A percentile compares a stretch with the other conserved stretches of the same genome.
Evolutionary conservation across 2,329 filamentous ascomycete species (phyloP).

Genomic region (Fusarium humuli): DNA sequence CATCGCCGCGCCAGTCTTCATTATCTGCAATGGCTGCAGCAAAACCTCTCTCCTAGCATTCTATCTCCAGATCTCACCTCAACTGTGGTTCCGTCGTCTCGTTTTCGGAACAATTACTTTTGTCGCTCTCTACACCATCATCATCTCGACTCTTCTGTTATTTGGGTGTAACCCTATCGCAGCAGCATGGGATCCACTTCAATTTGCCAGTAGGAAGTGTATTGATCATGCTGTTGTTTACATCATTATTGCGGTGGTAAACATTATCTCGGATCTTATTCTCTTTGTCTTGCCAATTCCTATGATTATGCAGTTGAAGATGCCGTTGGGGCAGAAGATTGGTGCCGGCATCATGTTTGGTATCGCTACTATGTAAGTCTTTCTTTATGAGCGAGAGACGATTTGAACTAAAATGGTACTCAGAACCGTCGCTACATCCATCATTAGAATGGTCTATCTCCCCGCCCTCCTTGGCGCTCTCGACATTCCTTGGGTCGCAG

Average conservation of each 20-base stretch:
- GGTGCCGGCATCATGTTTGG: conserved; percentile 57
- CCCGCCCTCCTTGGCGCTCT: conserved; percentile 34
- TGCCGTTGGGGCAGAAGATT: conserved; percentile 60
- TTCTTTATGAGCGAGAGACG: rapidly evolving
- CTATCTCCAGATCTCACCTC: conserved; percentile 51
- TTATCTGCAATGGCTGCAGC: conserved; percentile 50
- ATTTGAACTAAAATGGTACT: background rate
- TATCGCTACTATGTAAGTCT: conserved; percentile 50
- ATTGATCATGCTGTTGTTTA: conserved; percentile 59
- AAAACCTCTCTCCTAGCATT: conserved; percentile 53
- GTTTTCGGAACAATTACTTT: conserved; percentile 46
- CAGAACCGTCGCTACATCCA: conserved; percentile 50
- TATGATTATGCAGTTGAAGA: conserved; percentile 56
- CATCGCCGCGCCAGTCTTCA: conserved; percentile 48
- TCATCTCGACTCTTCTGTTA: conserved; percentile 34
- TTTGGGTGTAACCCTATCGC: conserved; percentile 39
- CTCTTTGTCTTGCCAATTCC: conserved; percentile 59
- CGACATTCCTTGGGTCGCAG: conserved; percentile 48
- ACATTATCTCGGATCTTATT: conserved; percentile 60
- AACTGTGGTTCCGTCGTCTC: conserved; percentile 44
- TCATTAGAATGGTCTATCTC: conserved; percentile 46
- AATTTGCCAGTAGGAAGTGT: conserved; percentile 51
- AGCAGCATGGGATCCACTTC: conserved; percentile 36
- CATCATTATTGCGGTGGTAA: conserved; percentile 59
- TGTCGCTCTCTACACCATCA: conserved; percentile 46